Evolutionary conservation across 2,329 filamentous ascomycete genomes (phyloP).

Genomic region (Fusarium proliferatum): DNA sequence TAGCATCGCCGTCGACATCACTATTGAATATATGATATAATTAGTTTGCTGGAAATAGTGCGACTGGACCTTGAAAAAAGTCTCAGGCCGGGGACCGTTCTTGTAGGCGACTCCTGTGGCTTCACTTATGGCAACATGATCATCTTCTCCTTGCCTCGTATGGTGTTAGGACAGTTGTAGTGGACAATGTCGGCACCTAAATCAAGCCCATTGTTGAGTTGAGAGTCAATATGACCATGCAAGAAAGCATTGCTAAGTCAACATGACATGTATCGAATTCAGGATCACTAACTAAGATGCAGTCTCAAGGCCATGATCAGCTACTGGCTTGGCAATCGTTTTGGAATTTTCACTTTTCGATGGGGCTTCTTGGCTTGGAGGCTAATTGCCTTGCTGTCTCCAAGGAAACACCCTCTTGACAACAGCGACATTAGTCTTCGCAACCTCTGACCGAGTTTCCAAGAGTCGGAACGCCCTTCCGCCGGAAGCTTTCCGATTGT

Average conservation of each 20-base stretch:
- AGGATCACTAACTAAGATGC: rapidly evolving
- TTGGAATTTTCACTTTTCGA: neutral
- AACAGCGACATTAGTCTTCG: rapidly evolving
- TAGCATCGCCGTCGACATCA: neutral
- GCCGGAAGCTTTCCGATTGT: neutral
- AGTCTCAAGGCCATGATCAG: rapidly evolving
- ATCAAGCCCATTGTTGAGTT: neutral
- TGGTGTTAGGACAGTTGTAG: neutral
- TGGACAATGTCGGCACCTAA: neutral
- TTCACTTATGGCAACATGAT: neutral
- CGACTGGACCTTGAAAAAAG: neutral
- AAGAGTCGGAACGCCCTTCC: neutral
- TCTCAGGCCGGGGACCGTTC: rapidly evolving
- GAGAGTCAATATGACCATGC: neutral
- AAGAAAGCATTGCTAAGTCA: neutral
- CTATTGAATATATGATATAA: neutral
- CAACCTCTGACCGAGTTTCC: rapidly evolving
- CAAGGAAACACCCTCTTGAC: rapidly evolving
- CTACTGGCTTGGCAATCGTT: rapidly evolving
- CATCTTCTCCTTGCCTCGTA: too few relatives aligned
- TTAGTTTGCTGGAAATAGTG: neutral
- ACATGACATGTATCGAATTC: rapidly evolving
- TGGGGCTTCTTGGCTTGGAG: rapidly evolving
- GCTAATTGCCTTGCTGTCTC: rapidly evolving
- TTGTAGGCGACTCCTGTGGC: neutral